These are phyloP conservation scores for Candida pseudoglaebosa DNA, from an alignment of 805 yeast genomes.

Conservation along the genomic window DNA sequence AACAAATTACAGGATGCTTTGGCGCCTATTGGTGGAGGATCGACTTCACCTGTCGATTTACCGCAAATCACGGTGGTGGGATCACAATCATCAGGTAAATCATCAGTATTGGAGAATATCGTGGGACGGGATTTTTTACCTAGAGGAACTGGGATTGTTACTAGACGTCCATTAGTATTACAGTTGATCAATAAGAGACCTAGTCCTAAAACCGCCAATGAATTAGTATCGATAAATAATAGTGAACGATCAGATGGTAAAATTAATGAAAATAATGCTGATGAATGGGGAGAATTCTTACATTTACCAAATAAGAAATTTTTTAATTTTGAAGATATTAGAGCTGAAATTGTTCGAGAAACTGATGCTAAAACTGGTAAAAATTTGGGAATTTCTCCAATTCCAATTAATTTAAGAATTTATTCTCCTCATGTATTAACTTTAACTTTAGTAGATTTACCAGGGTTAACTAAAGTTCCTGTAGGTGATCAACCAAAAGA, in stretches of 20 bases:
- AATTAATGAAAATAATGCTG: conserved; percentile 63
- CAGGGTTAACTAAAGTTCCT: conserved; percentile 97
- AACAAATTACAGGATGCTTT: conserved; percentile 94
- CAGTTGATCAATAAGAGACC: conserved; percentile 74
- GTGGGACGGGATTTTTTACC: conserved; percentile 91
- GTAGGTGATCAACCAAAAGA: conserved; percentile 99
- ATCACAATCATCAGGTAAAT: conserved; percentile 85
- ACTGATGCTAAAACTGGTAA: conserved; percentile 81
- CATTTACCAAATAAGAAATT: conserved; percentile 87
- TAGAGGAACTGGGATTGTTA: conserved; percentile 89
- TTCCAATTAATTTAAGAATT: conserved; percentile 89
- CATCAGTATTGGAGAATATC: conserved; percentile 84
- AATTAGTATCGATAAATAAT: conserved; percentile 43
- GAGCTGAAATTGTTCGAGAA: conserved; percentile 87
- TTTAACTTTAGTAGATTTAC: conserved; percentile 90
- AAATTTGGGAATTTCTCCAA: conserved; percentile 83
- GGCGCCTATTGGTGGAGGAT: conserved; percentile 90
- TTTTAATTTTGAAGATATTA: conserved; percentile 82
- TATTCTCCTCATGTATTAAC: conserved; percentile 93
- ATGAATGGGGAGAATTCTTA: conserved; percentile 97
- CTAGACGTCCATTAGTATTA: conserved; percentile 80
- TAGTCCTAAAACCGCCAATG: conserved; percentile 20
- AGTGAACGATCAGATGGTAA: conserved; percentile 41
- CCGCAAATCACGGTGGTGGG: conserved; percentile 97
- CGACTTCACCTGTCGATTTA: conserved; percentile 83